Base-by-base conservation (phyloP, 2,329 filamentous ascomycete species). In the Metarhizium robertsii region DNA sequence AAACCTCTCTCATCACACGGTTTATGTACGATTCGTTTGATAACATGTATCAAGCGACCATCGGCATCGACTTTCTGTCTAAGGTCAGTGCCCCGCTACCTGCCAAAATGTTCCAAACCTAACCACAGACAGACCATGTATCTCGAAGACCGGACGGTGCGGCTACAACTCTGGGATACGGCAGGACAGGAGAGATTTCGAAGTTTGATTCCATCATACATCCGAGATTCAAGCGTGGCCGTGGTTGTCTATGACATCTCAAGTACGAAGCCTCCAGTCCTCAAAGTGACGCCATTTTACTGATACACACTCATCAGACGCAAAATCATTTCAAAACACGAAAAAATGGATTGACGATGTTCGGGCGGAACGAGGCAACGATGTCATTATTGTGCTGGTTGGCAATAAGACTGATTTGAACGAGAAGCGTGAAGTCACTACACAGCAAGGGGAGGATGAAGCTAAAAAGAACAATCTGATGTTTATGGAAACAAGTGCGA, bases 21-120 rank as follows among this genome's bases (percentile, higher is more conserved):
- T 99, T 99, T 80, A 99, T 99, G 94, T 99, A 99, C 80, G 94
- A 99, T 75, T 97, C 94, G 50, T 99, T 99, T 79, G 94, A 99
- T 79, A 96, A 95, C 76, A 97, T 92, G 80, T 99, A 99, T 77
- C 94, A 99, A 75, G 94, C 94, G 56, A 99, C 94, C 43, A 97
- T 99, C 69, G 94, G 94, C 68, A 99, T 99, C 77, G 94, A 99
- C 75, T 99, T 99, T 71, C 84, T 99, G 63, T 96, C 92, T 68
- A 99, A 99, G 87, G 90, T 89, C 79, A 71, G 65, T 29, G 3
- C 34, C 13, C 8, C 29, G n/a, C 30, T 8, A 30, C 20, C n/a
- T 34, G 13, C 6, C 16, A 47, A 7, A 43, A 20, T 7, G 8
- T 45, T 36, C 32, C 50, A 29, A 52, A 50, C 32, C 43, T 57